Percentiles rank a stretch among this genome's conserved stretches.
These are phyloP conservation scores for Vickermania ingenoplastis DNA, from an alignment of 208 protist species.

Conservation along the genomic window DNA sequence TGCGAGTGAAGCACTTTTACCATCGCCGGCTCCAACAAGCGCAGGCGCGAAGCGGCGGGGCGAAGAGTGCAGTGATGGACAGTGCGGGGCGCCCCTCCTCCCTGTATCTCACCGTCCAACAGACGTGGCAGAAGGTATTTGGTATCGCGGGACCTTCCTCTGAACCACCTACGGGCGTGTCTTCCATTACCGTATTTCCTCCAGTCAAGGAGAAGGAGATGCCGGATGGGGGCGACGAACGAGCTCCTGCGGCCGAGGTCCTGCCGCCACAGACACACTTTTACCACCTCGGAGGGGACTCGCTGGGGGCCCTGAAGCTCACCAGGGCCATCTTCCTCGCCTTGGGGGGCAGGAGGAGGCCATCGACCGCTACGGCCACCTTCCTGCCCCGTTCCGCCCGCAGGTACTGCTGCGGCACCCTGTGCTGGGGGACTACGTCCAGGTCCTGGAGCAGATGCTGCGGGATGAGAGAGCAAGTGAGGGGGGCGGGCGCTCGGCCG, in stretches of 20 bases:
- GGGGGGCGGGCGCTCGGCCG: neutral
- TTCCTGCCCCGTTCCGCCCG: conserved; percentile 36
- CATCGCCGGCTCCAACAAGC: too few relatives aligned
- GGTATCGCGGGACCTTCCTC: neutral
- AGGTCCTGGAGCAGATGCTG: conserved; percentile 7
- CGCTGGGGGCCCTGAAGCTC: conserved; percentile 47
- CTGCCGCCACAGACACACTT: conserved; percentile 26
- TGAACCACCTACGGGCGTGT: too few relatives aligned
- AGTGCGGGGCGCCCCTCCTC: neutral
- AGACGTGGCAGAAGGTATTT: neutral
- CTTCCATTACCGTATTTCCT: too few relatives aligned
- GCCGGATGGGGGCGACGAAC: neutral
- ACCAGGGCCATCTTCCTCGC: conserved; percentile 29
- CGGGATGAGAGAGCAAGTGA: neutral
- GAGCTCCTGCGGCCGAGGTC: too few relatives aligned
- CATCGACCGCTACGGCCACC: conserved; percentile 33
- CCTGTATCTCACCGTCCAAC: neutral
- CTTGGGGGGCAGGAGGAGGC: conserved; percentile 23
- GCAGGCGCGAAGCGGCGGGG: neutral
- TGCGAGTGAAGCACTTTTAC: neutral
- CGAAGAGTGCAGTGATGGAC: neutral
- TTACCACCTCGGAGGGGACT: conserved; percentile 46
- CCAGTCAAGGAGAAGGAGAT: neutral
- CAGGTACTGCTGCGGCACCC: conserved; percentile 35
- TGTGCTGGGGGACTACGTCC: conserved; percentile 26